Evolutionary conservation across 1,139 yeast genomes (phyloP).

Genomic region (Arxiozyma slooffiae): DNA sequence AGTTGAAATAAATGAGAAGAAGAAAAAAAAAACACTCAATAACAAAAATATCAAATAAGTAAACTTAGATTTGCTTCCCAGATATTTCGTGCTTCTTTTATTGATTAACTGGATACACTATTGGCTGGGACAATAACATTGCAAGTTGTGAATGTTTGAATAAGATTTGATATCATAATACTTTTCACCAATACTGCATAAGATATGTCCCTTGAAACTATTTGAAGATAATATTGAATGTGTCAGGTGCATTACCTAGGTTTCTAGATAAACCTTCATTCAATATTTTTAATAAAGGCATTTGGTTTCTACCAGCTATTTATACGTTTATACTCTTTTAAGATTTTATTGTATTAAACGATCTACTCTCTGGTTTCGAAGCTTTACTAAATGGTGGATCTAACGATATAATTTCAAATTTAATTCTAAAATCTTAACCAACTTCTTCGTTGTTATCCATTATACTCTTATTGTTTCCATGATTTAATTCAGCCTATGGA

Average conservation of each 20-base stretch:
- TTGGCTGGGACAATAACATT: background rate
- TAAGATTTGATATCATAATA: background rate
- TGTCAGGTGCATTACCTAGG: background rate
- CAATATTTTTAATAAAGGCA: conserved; percentile 1
- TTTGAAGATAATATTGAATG: background rate
- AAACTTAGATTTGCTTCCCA: conserved; percentile 67
- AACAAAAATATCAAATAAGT: conserved; percentile 85
- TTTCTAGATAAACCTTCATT: conserved; percentile 2
- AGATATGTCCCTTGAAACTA: background rate
- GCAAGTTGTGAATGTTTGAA: background rate
- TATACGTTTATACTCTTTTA: background rate
- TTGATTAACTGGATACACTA: background rate
- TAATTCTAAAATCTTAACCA: conserved; percentile 59
- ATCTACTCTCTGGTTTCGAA: conserved; percentile 11
- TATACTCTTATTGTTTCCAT: conserved; percentile 12
- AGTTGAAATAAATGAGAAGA: conserved; percentile 63
- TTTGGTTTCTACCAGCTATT: background rate
- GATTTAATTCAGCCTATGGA: conserved; percentile 17
- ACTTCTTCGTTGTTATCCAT: conserved; percentile 39
- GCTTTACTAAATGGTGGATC: conserved; percentile 66
- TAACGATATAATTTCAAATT: conserved; percentile 65
- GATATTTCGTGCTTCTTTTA: conserved; percentile 33
- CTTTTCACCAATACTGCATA: background rate
- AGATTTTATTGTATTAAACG: conserved; percentile 17
- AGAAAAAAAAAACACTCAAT: conserved; percentile 89